Base-by-base conservation (phyloP, 2,329 filamentous ascomycete genomes). In the Pseudonectria foliicola region DNA sequence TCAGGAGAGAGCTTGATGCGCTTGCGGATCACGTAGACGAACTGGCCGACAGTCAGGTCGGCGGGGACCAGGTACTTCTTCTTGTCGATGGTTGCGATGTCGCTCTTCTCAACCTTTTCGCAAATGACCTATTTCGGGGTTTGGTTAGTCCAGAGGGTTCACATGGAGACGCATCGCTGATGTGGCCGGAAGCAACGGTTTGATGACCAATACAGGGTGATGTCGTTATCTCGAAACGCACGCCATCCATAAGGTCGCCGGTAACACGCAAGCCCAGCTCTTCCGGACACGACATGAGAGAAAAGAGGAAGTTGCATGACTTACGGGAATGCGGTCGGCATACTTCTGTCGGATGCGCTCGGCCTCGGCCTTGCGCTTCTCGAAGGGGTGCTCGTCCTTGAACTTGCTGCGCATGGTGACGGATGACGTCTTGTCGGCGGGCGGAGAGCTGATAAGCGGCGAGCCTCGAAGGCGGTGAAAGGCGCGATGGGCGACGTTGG, bases 301-400 rank as follows among this genome's bases (percentile, higher is more conserved):
- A 15, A 37, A 27, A 27, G 35, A 36, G 36, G 47, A 39, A 37
- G 29, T 29, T n/a, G 28, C 23, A 34, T 27, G 41, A 80, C 88
- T 64, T 80, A 95, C 92, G 33, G 92, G 92, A 68, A 98, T 98
- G 56, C 92, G 87, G 66, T 98, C 92, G 53, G 87, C 81, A 65
- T 98, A 98, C 71, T 98, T 98, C 74, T 95, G 89, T 52, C 92
- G 88, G 65, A 95, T 95, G 66, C 92, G 89, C 76, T 98, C 92
- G 62, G 92, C 92, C 73, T 98, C 92, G 50, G 92, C 92, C 86
- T 96, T 95, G 73, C 92, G 88, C 86, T 98, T 98, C 83, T 96
- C 92, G 65, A 96, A 96, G 56, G 87, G 88, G 67, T 96, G 92
- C 80, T 96, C 92, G 82, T 98, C 92, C 88, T 98, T 98, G 70